A percentile compares a stretch with the other conserved stretches of the same genome.
Evolutionary conservation across 208 protist species (phyloP).

Genomic region (Phytomonas sp.): DNA sequence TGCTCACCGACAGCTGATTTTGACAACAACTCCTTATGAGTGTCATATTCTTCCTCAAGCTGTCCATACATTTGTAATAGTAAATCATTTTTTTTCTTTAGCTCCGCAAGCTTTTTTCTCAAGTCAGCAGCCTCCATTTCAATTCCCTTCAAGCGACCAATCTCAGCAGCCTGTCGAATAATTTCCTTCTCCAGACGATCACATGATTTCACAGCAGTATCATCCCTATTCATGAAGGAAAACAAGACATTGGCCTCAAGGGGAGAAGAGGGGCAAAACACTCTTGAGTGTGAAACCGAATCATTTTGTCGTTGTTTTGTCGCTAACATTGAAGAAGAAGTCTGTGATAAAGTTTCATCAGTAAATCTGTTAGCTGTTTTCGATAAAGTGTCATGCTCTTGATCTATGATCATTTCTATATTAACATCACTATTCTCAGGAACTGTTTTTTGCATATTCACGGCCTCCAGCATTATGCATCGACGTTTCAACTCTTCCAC

Average conservation of each 20-base stretch:
- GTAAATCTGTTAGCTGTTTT: neutral
- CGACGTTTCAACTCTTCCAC: constrained; percentile 12
- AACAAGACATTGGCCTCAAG: neutral
- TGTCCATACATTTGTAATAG: constrained; percentile 79
- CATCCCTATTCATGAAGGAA: constrained; percentile 13
- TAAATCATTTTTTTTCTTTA: constrained; percentile 51
- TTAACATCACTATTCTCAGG: neutral
- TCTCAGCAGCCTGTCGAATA: constrained; percentile 60
- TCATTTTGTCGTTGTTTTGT: neutral
- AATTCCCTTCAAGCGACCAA: constrained; percentile 40
- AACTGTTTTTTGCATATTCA: neutral
- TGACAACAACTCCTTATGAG: neutral
- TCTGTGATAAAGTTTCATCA: neutral
- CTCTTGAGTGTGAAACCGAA: neutral
- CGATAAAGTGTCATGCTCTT: neutral
- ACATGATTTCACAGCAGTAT: constrained; percentile 13
- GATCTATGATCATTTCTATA: neutral
- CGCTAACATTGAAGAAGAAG: neutral
- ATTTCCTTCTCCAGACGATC: constrained; percentile 62
- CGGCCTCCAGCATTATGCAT: neutral
- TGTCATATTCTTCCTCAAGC: constrained; percentile 38
- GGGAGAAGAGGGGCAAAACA: neutral
- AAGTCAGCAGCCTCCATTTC: constrained; percentile 22
- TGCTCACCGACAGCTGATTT: neutral
- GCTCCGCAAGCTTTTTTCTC: constrained; percentile 21